Evolutionary conservation across 257 asterid genomes (phyloP), one percentile per base, ranked within the genome.

Genomic region (Capsicum chinense): DNA sequence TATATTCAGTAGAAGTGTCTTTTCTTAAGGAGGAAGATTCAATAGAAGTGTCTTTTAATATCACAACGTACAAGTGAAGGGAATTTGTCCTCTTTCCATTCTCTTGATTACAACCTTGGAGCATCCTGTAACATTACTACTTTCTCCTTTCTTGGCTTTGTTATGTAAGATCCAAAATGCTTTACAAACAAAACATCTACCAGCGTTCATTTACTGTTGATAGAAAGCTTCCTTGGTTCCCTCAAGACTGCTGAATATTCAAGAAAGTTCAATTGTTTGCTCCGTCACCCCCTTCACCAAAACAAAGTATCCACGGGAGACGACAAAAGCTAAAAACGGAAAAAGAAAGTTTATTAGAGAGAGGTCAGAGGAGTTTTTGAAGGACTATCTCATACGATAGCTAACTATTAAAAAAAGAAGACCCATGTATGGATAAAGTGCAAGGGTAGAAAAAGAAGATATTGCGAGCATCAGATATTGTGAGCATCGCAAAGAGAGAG

Each of bases 201-300:
- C 12, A 64, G 71, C 33, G 71, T 63, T 63, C 70, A 63, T 63
- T 64, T 9, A 64, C 71, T 64, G 17, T 66, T 26, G 14, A 64
- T 64, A 64, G 17, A 66, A 66, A 33, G 73, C 47, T 66, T 66
- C 73, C 73, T 33, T 66, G 47, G 47, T 66, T 33, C 73, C 12
- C 16, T 66, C 9, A 66, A 39, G 9, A 26, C 17, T 66, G 37
- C 14, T 66, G 47, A 59, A 26, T 66, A 66, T 21, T 66, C 73
- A 66, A 33, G 73, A 12, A 63, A 33, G 73, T 12, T 47, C n/a
- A 33, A 33, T 12, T 9, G 2, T 63, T 21, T 21, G 16, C n/a
- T 21, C 17, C 42, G 13, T 11, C 39, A 63, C 69, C 69, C 39
- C 10, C 69, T 63, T 39, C 69, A 42, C 39, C 44, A 10, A 64